Evolutionary conservation across 2,329 filamentous ascomycete genomes (phyloP), one percentile per base, ranked within the genome.

Genomic region (Didymella segeticola): DNA sequence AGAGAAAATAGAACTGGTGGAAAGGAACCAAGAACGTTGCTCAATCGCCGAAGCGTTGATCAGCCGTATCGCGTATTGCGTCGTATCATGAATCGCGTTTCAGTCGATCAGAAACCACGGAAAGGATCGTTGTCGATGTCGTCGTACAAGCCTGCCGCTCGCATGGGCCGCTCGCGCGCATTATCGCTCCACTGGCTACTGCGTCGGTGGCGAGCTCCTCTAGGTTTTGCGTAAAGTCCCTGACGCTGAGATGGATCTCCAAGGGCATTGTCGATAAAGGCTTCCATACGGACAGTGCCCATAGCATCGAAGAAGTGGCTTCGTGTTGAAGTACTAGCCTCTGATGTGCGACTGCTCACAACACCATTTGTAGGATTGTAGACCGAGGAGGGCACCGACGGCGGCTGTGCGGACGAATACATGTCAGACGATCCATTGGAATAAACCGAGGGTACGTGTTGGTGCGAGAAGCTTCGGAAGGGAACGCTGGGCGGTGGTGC

Each of bases 201-300:
- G 23, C 63, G 62, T 12, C 67, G 63, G 36, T 72, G 67, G 36
- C 70, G 67, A 5, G 64, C 62, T 47, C 66, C 62, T n/a, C 63
- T 64, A 22, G 64, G 41, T 31, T 63, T 60, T 12, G 57, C 48
- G 26, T 43, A 25, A n/a, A 62, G 49, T 15, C 50, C 55, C 26
- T 47, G 46, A 15, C 53, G 43, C 25, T 60, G 54, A 30, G 56
- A 61, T 8, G 59, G 51, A 22, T 71, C 70, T 6, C 63, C 63
- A 4, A 74, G 51, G 23, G 69, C 71, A 27, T 78, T 77, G 60
- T 86, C 84, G 62, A 99, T 96, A 73, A 98, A 99, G 0, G 95
- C 95, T 74, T 98, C 93, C 93, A 99, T 98, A 23, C 95, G 86
- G 39, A 98, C 86, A 2, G 93, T 98, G 1, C 93, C 92, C 53